Conservation (phyloP, 176 grass and related monocot species). For the Poa pratensis region DNA sequence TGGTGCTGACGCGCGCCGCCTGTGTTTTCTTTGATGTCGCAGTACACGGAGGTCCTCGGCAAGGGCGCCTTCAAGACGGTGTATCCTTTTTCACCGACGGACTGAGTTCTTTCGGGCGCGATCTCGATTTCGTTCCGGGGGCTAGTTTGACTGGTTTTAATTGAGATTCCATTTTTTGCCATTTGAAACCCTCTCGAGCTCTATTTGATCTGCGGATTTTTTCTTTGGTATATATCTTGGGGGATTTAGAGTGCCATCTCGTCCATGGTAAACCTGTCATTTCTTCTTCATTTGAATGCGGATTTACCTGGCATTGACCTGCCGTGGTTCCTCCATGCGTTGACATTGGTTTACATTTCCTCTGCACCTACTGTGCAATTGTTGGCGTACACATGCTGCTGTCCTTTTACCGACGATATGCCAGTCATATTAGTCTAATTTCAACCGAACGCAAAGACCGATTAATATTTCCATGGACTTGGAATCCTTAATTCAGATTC, state of each 20-base stretch:
- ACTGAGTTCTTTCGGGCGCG: neutral
- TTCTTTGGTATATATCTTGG: neutral
- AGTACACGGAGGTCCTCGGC: slow-evolving; percentile 76
- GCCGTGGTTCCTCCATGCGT: neutral
- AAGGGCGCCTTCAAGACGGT: slow-evolving; percentile 85
- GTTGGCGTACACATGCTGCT: neutral
- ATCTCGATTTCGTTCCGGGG: neutral
- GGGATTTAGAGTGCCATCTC: too few species aligned
- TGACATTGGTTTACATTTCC: too few species aligned
- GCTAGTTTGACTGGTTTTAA: neutral
- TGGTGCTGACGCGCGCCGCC: neutral
- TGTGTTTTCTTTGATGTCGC: neutral
- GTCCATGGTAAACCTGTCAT: neutral
- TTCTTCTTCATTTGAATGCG: neutral
- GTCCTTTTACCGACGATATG: neutral
- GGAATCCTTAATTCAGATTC: slow-evolving; percentile 56
- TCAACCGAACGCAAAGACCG: neutral
- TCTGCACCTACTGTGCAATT: neutral
- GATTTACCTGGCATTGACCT: slow-evolving; percentile 3
- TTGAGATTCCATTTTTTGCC: slow-evolving; percentile 13
- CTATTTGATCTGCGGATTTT: too few species aligned
- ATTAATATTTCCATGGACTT: slow-evolving; percentile 4
- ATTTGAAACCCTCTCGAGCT: neutral
- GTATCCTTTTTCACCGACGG: slow-evolving; percentile 56
- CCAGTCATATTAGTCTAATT: neutral